Evolutionary conservation across 2,329 filamentous ascomycete genomes (phyloP).

Genomic region (Cladosporium halotolerans): DNA sequence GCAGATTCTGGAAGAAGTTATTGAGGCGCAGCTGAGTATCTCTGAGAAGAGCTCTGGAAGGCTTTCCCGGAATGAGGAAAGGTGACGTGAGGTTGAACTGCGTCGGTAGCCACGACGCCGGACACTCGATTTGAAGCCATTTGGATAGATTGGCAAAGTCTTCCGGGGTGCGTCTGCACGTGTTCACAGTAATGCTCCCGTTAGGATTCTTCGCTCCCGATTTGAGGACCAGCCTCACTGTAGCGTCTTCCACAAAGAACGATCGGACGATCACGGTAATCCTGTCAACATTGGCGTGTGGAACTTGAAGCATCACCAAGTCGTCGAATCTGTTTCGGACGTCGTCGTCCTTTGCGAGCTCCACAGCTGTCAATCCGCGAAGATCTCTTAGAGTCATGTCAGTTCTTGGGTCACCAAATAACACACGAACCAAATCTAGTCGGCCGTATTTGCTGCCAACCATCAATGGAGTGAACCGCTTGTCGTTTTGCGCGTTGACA

Average conservation of each 20-base stretch:
- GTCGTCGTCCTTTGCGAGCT: conserved; percentile 96
- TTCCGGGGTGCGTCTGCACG: conserved; percentile 75
- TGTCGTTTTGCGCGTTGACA: conserved; percentile 91
- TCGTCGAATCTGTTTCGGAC: conserved; percentile 96
- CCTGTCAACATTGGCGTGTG: conserved; percentile 65
- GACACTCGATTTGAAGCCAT: conserved; percentile 80
- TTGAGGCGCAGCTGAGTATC: conserved; percentile 84
- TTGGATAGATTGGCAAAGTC: conserved; percentile 89
- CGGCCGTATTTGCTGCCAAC: conserved; percentile 97
- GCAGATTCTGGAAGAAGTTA: conserved; percentile 77
- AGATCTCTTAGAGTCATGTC: conserved; percentile 79
- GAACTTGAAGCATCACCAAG: conserved; percentile 72
- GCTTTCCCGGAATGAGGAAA: conserved; percentile 88
- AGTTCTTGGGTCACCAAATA: conserved; percentile 83
- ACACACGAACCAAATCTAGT: conserved; percentile 80
- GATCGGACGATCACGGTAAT: conserved; percentile 90
- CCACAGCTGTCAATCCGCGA: conserved; percentile 85
- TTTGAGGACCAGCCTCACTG: conserved; percentile 86
- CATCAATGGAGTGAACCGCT: conserved; percentile 92
- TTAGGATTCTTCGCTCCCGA: conserved; percentile 79
- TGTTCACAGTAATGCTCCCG: conserved; percentile 86
- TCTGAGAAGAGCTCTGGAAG: conserved; percentile 76
- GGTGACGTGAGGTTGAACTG: conserved; percentile 74
- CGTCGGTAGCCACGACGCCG: conserved; percentile 87
- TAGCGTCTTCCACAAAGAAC: conserved; percentile 95